These are phyloP conservation scores for Chloranthus sessilifolius DNA, from an alignment of 164 flowering plant genomes.

Conservation along the genomic window DNA sequence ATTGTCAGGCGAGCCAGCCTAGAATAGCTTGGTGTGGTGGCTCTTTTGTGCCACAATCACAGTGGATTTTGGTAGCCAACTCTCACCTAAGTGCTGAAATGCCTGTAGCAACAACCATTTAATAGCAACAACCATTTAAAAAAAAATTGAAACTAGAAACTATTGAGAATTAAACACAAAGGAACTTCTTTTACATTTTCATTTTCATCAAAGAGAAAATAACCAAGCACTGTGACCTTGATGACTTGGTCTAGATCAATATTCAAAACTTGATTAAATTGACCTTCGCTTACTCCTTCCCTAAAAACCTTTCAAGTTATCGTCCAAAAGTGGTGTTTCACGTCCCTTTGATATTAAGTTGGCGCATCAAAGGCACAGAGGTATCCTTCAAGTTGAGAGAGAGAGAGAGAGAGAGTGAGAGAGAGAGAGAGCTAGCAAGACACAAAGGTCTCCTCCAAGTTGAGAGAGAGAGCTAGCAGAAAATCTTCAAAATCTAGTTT, in stretches of 20 bases:
- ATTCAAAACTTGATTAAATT: constrained; percentile 69
- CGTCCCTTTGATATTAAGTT: no score
- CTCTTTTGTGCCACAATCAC: constrained; percentile 75
- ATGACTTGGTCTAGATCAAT: constrained; percentile 68
- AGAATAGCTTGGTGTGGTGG: constrained; percentile 78
- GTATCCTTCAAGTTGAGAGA: no score
- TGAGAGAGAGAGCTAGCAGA: no score
- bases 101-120: constrained; percentile 44
- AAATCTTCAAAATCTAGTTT: no score
- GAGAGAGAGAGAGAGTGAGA: no score
- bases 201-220: no score
- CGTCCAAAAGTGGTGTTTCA: no score
- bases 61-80: constrained; percentile 61
- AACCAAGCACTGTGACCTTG: constrained; percentile 36
- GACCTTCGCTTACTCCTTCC: constrained; percentile 82
- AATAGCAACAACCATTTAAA: no score
- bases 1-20: constrained; percentile 42
- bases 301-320: constrained; percentile 25
- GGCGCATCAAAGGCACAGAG: no score
- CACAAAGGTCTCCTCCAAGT: no score
- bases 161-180: neutral
- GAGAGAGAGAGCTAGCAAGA: no score
- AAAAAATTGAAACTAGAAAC: neutral
- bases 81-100: constrained; percentile 50
- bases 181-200: neutral